phyloP scores from a whole-genome alignment of 306 rosid genomes.

The Vicia faba region DNA sequence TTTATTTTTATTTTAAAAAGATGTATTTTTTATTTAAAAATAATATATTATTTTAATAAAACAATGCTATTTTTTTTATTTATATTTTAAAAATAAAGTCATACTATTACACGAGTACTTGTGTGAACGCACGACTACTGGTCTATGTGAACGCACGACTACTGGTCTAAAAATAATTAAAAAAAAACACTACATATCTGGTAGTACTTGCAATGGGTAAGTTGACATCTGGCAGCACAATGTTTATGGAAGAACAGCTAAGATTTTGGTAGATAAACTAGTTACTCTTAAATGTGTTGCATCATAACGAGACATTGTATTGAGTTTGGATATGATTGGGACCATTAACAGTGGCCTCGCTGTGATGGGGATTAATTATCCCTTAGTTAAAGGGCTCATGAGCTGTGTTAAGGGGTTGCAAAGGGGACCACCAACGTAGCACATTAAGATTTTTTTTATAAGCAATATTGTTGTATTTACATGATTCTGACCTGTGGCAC shows the following conservation, averaged over 20 bases:
- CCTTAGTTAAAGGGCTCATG: conserved; percentile 1
- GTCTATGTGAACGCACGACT: no score
- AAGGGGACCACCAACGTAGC: background rate
- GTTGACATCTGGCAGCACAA: conserved; percentile 1
- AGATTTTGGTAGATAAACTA: background rate
- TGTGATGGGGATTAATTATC: conserved; percentile 1
- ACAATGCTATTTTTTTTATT: no score
- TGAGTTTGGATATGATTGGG: background rate
- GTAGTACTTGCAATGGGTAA: conserved; percentile 10
- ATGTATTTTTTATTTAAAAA: no score
- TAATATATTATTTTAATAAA: no score
- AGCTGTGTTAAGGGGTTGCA: background rate
- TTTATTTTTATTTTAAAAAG: no score
- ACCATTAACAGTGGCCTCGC: background rate
- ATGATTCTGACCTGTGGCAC: no score
- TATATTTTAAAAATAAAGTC: no score
- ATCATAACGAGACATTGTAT: background rate
- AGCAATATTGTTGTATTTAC: no score
- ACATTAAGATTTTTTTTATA: background rate
- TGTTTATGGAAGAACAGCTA: conserved; percentile 4
- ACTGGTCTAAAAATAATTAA: no score
- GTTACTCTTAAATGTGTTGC: background rate
- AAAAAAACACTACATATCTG: no score
- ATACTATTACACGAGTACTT: no score
- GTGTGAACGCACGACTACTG: no score